Evolutionary conservation across 306 rosid species (phyloP), one percentile per base, ranked within the genome.

Genomic region (Fragaria vesca): DNA sequence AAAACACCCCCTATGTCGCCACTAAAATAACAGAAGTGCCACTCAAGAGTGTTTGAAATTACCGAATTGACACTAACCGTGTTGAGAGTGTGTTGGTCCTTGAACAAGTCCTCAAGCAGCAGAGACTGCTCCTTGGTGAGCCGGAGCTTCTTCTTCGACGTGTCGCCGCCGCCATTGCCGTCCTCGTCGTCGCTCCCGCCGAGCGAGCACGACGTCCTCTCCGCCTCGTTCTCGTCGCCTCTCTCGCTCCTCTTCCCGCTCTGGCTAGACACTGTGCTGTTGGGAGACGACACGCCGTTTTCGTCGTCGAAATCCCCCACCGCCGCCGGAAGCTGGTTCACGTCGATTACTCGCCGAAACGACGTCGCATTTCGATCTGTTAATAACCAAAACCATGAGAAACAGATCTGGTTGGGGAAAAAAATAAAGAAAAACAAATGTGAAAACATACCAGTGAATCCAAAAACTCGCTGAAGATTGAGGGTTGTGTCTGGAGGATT

Each of bases 181-280:
- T 90, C 93, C 2, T 93, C 97, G 0, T 89, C 93, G 12, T 84
- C 96, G 63, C 96, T 88, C 3, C 89, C 96, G 0, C 74, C 96
- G 0, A 67, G 86, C 6, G 97, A 90, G 76, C 91, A 85, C 2
- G 97, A 93, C 0, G 79, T 81, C 51, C 97, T 87, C 85, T 89
- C 95, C 0, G 81, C 93, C 18, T 89, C 96, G 48, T 75, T 84
- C 45, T 92, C 96, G 2, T 86, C 97, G 16, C 85, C 96, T 65
- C 97, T 89, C 76, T 92, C 97, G 54, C 96, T 78, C 58, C 97
- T 77, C 78, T 95, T 95, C 63, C 99, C 97, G 34, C 94, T 91
- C 40, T 88, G 74, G 69, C 97, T 93, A 26, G 97, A 95, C 18
- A 95, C 60, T 2, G 99, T 93, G 83, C 97, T 95, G 77, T 95